A percentile compares a stretch with the other conserved stretches of the same genome.
These are phyloP conservation scores for Trifolium subterraneum DNA, from an alignment of 306 rosid genomes.

Conservation along the genomic window DNA sequence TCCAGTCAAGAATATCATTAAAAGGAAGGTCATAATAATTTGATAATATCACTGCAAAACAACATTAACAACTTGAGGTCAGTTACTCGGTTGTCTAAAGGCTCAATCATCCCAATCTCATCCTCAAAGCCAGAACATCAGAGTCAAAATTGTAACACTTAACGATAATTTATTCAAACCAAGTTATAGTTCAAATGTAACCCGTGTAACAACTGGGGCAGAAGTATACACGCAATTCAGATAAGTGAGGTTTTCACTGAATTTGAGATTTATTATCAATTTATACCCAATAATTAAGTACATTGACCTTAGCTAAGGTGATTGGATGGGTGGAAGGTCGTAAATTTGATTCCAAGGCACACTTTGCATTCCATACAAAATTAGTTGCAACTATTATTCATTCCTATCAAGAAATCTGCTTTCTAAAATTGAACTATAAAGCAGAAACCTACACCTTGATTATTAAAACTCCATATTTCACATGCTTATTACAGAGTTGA, in stretches of 20 bases:
- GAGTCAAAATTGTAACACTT: not conserved
- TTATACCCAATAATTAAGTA: constrained; percentile 27
- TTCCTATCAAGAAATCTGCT: not conserved
- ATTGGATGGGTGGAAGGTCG: not conserved
- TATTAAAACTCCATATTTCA: not conserved
- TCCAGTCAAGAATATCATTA: constrained; percentile 95
- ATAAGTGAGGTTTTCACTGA: constrained; percentile 18
- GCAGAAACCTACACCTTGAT: not conserved
- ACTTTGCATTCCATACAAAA: not conserved
- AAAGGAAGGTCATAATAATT: constrained; percentile 95
- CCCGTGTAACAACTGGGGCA: not conserved
- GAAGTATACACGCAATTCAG: constrained; percentile 9
- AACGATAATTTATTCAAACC: constrained; percentile 8
- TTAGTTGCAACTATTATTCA: not conserved
- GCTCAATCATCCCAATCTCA: constrained; percentile 12
- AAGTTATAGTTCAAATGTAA: constrained; percentile 24
- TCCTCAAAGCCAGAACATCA: constrained; percentile 31
- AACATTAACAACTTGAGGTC: constrained; percentile 42
- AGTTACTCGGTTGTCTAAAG: constrained; percentile 32
- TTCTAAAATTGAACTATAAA: not conserved
- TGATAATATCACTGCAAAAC: constrained; percentile 86
- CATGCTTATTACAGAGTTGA: not conserved
- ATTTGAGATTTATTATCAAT: constrained; percentile 11
- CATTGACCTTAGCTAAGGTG: not conserved
- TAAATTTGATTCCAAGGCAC: not conserved